A percentile compares a stretch with the other conserved stretches of the same genome.
phyloP scores from a whole-genome alignment of 345 rosid species.

The Boechera divaricarpa region DNA sequence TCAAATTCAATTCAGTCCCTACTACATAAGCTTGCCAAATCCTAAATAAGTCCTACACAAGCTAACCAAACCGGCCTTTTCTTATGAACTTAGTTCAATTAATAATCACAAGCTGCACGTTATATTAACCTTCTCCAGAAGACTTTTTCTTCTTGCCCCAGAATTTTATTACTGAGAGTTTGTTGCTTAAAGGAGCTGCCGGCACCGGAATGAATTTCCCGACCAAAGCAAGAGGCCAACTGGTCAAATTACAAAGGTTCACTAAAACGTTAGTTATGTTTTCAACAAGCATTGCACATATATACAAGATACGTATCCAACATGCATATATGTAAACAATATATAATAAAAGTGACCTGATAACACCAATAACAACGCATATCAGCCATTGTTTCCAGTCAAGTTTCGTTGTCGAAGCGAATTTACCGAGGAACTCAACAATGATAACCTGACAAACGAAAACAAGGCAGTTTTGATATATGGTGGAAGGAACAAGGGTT shows the following conservation, averaged over 20 bases:
- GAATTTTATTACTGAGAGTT: conserved; percentile 29
- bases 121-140: conserved; percentile 40
- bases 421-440: conserved; percentile 83
- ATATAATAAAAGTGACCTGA: conserved; percentile 56
- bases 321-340: not conserved
- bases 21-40: not conserved
- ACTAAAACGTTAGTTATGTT: not conserved
- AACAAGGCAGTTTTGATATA: not conserved
- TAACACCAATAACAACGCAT: conserved; percentile 59
- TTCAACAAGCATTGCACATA: conserved; percentile 8
- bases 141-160: conserved; percentile 47
- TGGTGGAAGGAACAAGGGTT: not conserved
- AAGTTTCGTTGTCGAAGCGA: conserved; percentile 72
- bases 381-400: conserved; percentile 79
- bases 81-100: not conserved
- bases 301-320: not conserved
- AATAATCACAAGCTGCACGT: not conserved
- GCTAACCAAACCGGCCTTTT: not conserved
- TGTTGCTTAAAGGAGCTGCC: conserved; percentile 50
- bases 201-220: conserved; percentile 87
- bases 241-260: conserved; percentile 39
- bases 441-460: conserved; percentile 63
- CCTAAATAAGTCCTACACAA: not conserved
- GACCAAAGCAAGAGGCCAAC: conserved; percentile 90
- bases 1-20: not conserved